A percentile compares a stretch with the other conserved stretches of the same genome.
Evolutionary conservation across 148 eudicot genomes (phyloP).

Genomic region (Cornus suecica): DNA sequence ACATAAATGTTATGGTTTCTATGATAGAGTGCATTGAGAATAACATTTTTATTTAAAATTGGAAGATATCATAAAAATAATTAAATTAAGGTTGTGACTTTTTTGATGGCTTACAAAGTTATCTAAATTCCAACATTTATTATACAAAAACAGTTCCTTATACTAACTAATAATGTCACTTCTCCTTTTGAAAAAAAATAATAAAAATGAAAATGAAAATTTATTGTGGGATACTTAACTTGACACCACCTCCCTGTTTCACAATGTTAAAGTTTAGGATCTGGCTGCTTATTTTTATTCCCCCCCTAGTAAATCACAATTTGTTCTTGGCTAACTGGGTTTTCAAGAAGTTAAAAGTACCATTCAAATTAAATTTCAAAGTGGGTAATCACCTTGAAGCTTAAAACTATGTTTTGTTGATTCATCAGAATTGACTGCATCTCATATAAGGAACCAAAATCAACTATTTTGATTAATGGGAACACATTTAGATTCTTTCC

Average conservation of each 20-base stretch:
- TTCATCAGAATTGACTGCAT: no score
- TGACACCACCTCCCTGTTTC: background rate
- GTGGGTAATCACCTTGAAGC: background rate
- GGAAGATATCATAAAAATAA: no score
- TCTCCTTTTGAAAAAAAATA: background rate
- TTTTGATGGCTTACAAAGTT: no score
- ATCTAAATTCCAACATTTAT: background rate
- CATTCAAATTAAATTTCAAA: background rate
- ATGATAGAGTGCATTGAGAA: no score
- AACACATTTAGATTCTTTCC: background rate
- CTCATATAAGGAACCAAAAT: no score
- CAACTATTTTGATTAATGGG: background rate
- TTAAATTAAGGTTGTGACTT: no score
- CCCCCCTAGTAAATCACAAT: background rate
- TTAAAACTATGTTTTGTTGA: background rate
- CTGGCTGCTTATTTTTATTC: background rate
- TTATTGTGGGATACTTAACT: background rate
- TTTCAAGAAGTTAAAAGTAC: background rate
- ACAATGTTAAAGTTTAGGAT: background rate
- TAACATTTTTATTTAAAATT: no score
- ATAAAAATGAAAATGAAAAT: no score
- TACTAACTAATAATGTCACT: no score
- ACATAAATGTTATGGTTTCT: no score
- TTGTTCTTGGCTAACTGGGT: background rate
- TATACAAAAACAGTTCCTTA: no score